phyloP scores from a whole-genome alignment of 108 stramenopile genomes.

The Cyclotella cryptica region DNA sequence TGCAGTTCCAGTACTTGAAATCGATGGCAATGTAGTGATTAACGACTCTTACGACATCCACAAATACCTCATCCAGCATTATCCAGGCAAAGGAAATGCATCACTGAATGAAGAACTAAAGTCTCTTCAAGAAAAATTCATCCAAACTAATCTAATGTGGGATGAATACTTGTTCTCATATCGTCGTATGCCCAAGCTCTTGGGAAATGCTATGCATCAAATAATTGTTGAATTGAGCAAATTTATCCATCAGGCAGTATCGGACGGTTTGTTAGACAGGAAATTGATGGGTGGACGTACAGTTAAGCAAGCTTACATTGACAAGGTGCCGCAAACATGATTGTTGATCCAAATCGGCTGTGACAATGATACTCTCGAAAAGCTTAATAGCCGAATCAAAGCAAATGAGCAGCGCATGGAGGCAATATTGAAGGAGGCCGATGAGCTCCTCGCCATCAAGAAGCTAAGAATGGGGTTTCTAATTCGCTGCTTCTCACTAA shows the following conservation, averaged over 20 bases:
- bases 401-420: slow-evolving; percentile 6
- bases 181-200: slow-evolving; percentile 1
- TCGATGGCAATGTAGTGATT: slow-evolving; percentile 6
- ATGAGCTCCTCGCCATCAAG: background rate
- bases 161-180: slow-evolving; percentile 12
- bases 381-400: background rate
- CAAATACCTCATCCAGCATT: slow-evolving; percentile 3
- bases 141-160: slow-evolving; percentile 8
- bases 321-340: slow-evolving; percentile 3
- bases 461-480: too few relatives aligned
- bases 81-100: slow-evolving; percentile 14
- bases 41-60: slow-evolving; percentile 4
- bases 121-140: slow-evolving; percentile 1
- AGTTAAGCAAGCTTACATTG: slow-evolving; percentile 7
- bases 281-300: slow-evolving; percentile 15
- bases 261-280: background rate
- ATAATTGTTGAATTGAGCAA: slow-evolving; percentile 15
- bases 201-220: slow-evolving; percentile 11
- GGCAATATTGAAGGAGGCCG: background rate
- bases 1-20: slow-evolving; percentile 6
- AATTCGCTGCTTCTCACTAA: background rate
- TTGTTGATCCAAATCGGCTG: slow-evolving; percentile 6
- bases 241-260: background rate
- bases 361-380: background rate
- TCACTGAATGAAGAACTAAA: background rate